phyloP scores from a whole-genome alignment of 2,329 filamentous ascomycete species.

The Botrytis galanthina region DNA sequence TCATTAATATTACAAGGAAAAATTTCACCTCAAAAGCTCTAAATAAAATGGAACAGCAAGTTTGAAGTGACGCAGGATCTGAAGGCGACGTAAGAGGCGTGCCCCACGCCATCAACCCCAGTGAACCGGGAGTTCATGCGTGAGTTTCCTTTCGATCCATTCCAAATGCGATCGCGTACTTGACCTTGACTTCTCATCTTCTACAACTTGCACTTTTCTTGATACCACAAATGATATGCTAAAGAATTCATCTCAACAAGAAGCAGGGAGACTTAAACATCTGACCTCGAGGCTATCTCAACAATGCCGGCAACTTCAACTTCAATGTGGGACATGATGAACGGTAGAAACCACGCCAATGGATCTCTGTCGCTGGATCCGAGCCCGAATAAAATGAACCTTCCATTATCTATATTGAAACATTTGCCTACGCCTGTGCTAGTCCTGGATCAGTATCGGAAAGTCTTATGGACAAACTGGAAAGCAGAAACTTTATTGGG shows the following conservation, averaged over 20 bases:
- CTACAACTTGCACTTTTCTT: neutral
- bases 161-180: neutral
- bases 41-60: neutral
- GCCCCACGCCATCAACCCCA: neutral
- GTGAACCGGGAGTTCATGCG: neutral
- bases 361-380: neutral
- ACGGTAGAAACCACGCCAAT: neutral
- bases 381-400: conserved; percentile 18
- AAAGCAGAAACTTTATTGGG: conserved; percentile 24
- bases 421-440: conserved; percentile 29
- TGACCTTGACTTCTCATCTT: neutral
- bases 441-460: conserved; percentile 25
- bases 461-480: conserved; percentile 25
- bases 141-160: conserved; percentile 2
- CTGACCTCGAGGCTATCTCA: neutral
- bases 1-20: neutral
- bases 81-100: neutral
- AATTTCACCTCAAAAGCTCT: neutral
- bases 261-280: neutral
- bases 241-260: neutral
- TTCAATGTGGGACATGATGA: neutral
- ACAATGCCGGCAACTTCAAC: neutral
- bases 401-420: conserved; percentile 29
- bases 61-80: neutral
- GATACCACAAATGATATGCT: neutral